Base-by-base conservation (phyloP, 2,329 filamentous ascomycete genomes). In the Thielaviopsis ethacetica region DNA sequence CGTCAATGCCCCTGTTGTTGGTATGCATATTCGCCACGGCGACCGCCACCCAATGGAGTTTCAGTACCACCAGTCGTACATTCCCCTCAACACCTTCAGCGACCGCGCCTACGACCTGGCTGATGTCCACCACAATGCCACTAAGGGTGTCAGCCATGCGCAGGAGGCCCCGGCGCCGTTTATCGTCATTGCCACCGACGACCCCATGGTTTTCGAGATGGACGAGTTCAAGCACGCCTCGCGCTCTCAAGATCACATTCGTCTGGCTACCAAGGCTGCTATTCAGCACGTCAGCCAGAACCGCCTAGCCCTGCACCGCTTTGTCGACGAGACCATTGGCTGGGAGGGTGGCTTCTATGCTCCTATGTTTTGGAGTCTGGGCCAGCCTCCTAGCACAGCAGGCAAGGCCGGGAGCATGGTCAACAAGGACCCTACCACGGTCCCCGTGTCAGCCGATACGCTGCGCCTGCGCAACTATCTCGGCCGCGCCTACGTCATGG, bases 261-360 rank as follows among this genome's bases (percentile, higher is more conserved):
- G 83, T 22, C 78, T 94, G 6, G 86, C 87, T 9, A 82, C 81
- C 56, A 87, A 86, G 67, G 68, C 73, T 27, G 70, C 72, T 22
- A 68, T 73, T 41, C 65, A 73, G 65, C 69, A 69, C 63, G 71
- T 67, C 60, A 70, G 68, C 51, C 67, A 70, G 2, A 71, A 80
- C 62, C 71, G 71, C 24, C 71, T 72, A 12, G 72, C 77, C 6
- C 80, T 85, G 67, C 77, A 78, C 63, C 81, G 79, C 64, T 88
- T 86, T 67, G 77, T 86, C 41, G 86, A 90, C 61, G 84, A 90
- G 67, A 80, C 83, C 1, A 83, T 88, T 49, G 89, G 88, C 30
- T 94, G 88, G 88, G 88, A 94, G 68, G 88, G 89, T 19, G 89
- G 89, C 1, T 95, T 94, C 74, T 94, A 86, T 70, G 78, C 80